Evolutionary conservation across 345 rosid genomes (phyloP).

Genomic region (Arabis hirsuta): DNA sequence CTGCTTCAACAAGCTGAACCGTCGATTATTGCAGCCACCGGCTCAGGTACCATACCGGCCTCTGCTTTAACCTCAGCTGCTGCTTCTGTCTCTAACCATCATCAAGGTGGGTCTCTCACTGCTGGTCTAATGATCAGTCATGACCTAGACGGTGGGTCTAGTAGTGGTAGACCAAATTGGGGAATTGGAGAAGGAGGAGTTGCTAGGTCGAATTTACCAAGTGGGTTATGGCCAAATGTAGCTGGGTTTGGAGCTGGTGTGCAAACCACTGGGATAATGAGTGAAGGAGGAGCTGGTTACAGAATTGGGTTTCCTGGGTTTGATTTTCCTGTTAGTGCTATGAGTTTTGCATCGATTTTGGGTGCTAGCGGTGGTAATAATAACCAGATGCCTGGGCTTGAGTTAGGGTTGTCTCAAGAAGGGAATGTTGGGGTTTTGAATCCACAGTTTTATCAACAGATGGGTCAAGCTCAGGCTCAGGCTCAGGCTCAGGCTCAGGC

Average conservation of each 20-base stretch:
- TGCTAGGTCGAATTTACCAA: conserved; percentile 63
- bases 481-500: neutral
- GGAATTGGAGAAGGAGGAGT: conserved; percentile 64
- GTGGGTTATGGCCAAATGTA: conserved; percentile 79
- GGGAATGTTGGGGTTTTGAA: conserved; percentile 85
- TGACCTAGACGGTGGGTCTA: conserved; percentile 54
- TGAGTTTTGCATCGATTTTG: conserved; percentile 82
- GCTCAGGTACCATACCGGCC: conserved; percentile 94
- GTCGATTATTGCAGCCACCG: conserved; percentile 88
- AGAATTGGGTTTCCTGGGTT: conserved; percentile 80
- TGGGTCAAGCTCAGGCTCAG: conserved; percentile 55
- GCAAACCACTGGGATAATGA: conserved; percentile 54
- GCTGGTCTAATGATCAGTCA: conserved; percentile 78
- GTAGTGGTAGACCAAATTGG: conserved; percentile 68
- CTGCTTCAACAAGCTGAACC: conserved; percentile 94
- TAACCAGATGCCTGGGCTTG: conserved; percentile 88
- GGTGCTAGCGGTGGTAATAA: conserved; percentile 49
- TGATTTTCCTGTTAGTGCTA: conserved; percentile 72
- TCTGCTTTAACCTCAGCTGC: conserved; percentile 76
- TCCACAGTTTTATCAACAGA: conserved; percentile 91
- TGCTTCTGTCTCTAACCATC: conserved; percentile 61
- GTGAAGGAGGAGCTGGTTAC: conserved; percentile 60
- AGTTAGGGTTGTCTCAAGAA: conserved; percentile 91
- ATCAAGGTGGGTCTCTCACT: conserved; percentile 60
- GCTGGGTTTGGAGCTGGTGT: conserved; percentile 62